A percentile compares a stretch with the other conserved stretches of the same genome.
Evolutionary conservation across 495 filamentous ascomycete species (phyloP).

Genomic region (Lasiosphaeriaceae sp.): DNA sequence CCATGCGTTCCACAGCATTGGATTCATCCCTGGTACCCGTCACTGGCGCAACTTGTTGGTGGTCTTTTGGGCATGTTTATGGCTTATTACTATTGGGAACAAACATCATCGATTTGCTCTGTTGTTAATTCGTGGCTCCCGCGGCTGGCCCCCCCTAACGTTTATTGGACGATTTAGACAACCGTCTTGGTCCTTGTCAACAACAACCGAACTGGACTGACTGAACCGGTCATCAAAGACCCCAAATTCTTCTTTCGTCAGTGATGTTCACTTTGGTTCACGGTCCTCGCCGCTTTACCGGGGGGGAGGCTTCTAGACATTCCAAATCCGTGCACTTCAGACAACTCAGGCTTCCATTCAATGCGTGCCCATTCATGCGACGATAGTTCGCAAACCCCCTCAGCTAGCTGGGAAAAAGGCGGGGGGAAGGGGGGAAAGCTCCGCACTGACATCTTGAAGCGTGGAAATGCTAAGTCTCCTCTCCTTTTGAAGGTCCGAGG

Average conservation of each 20-base stretch:
- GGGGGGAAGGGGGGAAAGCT: conserved; percentile 2
- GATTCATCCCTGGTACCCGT: conserved; percentile 1
- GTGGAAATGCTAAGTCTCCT: not conserved
- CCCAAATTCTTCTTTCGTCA: not conserved
- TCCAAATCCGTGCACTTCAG: conserved; percentile 29
- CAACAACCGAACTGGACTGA: not conserved
- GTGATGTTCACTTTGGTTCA: not conserved
- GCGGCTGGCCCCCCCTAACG: too few relatives aligned
- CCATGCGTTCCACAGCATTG: conserved; percentile 14
- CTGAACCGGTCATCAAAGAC: not conserved
- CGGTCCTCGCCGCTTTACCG: conserved; percentile 3
- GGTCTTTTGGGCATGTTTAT: not conserved
- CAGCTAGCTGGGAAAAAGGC: not conserved
- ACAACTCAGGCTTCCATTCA: conserved; percentile 17
- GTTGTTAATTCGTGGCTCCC: too few relatives aligned
- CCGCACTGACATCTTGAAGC: conserved; percentile 11
- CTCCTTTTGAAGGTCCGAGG: not conserved
- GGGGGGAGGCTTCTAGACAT: conserved; percentile 27
- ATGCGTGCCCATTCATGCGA: conserved; percentile 28
- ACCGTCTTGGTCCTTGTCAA: not conserved
- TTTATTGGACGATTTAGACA: too few relatives aligned
- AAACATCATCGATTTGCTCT: too few relatives aligned
- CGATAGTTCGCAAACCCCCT: not conserved
- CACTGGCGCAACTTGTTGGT: not conserved
- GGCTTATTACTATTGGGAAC: too few relatives aligned